Evolutionary conservation across 2,329 filamentous ascomycete genomes (phyloP), one percentile per base, ranked within the genome.

Genomic region (Talaromyces albobiverticillius): DNA sequence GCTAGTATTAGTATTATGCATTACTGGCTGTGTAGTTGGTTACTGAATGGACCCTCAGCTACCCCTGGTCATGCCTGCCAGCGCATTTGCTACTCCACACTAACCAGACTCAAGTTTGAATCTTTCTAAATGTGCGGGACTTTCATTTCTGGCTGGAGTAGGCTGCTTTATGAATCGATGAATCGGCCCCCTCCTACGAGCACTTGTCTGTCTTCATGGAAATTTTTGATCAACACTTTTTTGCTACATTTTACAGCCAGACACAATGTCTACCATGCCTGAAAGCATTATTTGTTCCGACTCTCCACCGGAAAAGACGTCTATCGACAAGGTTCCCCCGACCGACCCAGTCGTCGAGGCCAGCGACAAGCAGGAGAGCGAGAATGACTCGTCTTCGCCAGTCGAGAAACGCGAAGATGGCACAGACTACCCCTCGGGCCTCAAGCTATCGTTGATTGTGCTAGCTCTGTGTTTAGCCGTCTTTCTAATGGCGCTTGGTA

Each of bases 351-450:
- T 18, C 10, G 1, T 22, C 16, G 32, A 16, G 14, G 40, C 26
- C 38, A 4, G 14, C 22, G 32, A 49, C 9, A 13, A 22, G n/a
- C 46, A 38, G 22, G 46, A 40, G 26, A 18, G 32, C 25, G 46
- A 38, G 32, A 48, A 36, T 8, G 4, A 13, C n/a, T 18, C 9
- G 4, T 13, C 23, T 38, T 49, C 46, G 14, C 22, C 46, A 40
- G 46, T 31, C 46, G 22, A 49, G 46, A 40, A 49, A 49, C 46
- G 46, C 23, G 34, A 50, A 29, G 46, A 29, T 29, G 46, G 34
- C 8, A 40, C 23, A n/a, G 47, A 50, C n/a, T 50, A 50, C 13
- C 47, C 47, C 29, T 41, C 34, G 3, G 36, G 34, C 22, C 16
- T 50, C n/a, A 50, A 41, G 8, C 16, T 50, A 11, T 41, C 40